Conservation (phyloP, 2,329 filamentous ascomycete species). For the Alternaria alternata region DNA sequence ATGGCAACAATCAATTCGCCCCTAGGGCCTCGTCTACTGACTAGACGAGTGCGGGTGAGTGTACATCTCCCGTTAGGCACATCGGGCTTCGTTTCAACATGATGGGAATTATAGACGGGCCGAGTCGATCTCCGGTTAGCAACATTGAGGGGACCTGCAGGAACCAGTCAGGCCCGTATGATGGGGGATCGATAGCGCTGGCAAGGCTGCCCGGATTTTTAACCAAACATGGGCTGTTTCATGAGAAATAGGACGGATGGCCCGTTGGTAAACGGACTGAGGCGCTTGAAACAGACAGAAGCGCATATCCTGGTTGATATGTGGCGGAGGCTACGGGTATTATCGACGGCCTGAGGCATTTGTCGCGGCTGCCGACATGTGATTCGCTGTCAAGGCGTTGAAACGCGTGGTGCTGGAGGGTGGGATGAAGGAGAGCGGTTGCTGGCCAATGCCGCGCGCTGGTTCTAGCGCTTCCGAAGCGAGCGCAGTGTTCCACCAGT, state of each 20-base stretch:
- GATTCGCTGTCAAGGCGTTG: constrained; percentile 25
- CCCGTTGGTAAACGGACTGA: constrained; percentile 21
- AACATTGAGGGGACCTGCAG: constrained; percentile 28
- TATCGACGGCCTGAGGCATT: constrained; percentile 12
- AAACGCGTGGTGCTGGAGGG: constrained; percentile 27
- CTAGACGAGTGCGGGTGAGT: constrained; percentile 19
- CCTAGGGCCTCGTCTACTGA: constrained; percentile 13
- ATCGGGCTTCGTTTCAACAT: constrained; percentile 35
- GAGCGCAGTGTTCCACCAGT: constrained; percentile 10
- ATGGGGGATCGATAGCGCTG: constrained; percentile 23
- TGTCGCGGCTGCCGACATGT: constrained; percentile 4
- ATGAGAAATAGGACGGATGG: constrained; percentile 39
- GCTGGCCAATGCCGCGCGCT: constrained; percentile 17
- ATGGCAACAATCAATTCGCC: constrained; percentile 23
- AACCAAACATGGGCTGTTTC: constrained; percentile 37
- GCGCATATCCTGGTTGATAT: constrained; percentile 18
- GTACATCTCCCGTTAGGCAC: constrained; percentile 22
- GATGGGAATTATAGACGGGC: constrained; percentile 13
- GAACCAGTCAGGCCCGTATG: constrained; percentile 24
- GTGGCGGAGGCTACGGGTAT: constrained; percentile 19
- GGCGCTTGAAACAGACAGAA: constrained; percentile 37
- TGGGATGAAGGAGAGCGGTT: constrained; percentile 18
- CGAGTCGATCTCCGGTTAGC: constrained; percentile 28
- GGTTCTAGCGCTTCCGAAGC: constrained; percentile 20
- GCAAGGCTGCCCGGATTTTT: constrained; percentile 29